These are phyloP conservation scores for Kwoniella dendrophila DNA, from an alignment of 768 basidiomycete species.

Conservation along the genomic window DNA sequence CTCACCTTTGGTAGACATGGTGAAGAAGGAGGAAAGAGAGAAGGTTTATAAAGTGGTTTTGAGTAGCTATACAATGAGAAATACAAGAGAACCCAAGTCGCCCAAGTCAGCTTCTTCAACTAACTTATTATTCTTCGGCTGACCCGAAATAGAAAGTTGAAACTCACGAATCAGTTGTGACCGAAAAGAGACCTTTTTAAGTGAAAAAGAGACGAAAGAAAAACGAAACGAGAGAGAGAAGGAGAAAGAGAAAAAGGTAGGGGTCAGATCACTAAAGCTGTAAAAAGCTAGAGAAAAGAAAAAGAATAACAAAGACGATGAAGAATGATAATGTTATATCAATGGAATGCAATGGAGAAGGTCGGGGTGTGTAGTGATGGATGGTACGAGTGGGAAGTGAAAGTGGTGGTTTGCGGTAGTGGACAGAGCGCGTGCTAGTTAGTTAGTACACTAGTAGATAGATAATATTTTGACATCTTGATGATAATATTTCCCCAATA, in stretches of 20 bases:
- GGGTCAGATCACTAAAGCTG: slow-evolving; percentile 16
- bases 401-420: not conserved
- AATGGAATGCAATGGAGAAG: not conserved
- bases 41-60: slow-evolving; percentile 8
- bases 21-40: slow-evolving; percentile 22
- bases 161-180: slow-evolving; percentile 8
- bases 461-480: no score
- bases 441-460: no score
- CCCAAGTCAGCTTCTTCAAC: not conserved
- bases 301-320: not conserved
- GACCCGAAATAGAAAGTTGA: not conserved
- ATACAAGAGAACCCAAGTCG: no score
- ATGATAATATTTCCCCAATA: slow-evolving; percentile 1
- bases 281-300: slow-evolving; percentile 25
- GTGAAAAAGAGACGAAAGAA: not conserved
- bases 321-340: slow-evolving; percentile 3
- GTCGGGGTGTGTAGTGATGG: no score
- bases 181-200: slow-evolving; percentile 3
- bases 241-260: slow-evolving; percentile 7
- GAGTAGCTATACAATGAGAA: slow-evolving; percentile 7
- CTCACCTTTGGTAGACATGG: slow-evolving; percentile 55
- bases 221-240: slow-evolving; percentile 16
- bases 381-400: slow-evolving; percentile 10
- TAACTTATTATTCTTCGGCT: slow-evolving; percentile 10
- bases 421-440: slow-evolving; percentile 1